Percentiles rank a stretch among this genome's conserved stretches.
These are phyloP conservation scores for Plectosphaerella sp. DNA, from an alignment of 2,329 filamentous ascomycete genomes.

Conservation along the genomic window DNA sequence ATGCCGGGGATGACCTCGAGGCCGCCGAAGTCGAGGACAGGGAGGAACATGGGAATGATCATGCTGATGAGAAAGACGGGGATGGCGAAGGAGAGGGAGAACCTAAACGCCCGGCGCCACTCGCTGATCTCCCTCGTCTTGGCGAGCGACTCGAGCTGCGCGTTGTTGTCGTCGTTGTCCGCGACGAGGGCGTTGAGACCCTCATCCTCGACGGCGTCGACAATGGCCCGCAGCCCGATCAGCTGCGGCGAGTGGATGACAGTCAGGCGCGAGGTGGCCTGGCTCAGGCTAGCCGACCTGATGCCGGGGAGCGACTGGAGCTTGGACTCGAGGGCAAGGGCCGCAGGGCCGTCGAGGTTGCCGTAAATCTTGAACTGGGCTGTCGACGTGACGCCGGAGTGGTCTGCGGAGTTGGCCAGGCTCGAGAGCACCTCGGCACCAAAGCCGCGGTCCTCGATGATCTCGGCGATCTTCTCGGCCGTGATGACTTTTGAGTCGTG, in stretches of 20 bases:
- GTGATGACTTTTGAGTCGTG: conserved; percentile 72
- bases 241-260: conserved; percentile 68
- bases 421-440: conserved; percentile 81
- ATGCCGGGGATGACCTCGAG: conserved; percentile 66
- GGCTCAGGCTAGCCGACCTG: conserved; percentile 66
- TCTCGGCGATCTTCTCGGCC: conserved; percentile 70
- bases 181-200: conserved; percentile 88
- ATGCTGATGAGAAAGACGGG: conserved; percentile 92
- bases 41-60: conserved; percentile 84
- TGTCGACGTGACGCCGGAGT: conserved; percentile 51
- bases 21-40: conserved; percentile 70
- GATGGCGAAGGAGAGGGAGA: conserved; percentile 76
- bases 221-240: conserved; percentile 76
- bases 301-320: conserved; percentile 67
- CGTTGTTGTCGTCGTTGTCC: conserved; percentile 92
- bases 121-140: conserved; percentile 96
- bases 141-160: conserved; percentile 89
- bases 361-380: conserved; percentile 85
- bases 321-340: conserved; percentile 64
- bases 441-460: conserved; percentile 87
- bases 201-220: conserved; percentile 74
- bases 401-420: conserved; percentile 52
- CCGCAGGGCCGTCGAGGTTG: conserved; percentile 65
- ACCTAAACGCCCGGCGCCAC: conserved; percentile 77
- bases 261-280: conserved; percentile 68